phyloP scores from a whole-genome alignment of 768 basidiomycete genomes.

The Mycena latifolia region DNA sequence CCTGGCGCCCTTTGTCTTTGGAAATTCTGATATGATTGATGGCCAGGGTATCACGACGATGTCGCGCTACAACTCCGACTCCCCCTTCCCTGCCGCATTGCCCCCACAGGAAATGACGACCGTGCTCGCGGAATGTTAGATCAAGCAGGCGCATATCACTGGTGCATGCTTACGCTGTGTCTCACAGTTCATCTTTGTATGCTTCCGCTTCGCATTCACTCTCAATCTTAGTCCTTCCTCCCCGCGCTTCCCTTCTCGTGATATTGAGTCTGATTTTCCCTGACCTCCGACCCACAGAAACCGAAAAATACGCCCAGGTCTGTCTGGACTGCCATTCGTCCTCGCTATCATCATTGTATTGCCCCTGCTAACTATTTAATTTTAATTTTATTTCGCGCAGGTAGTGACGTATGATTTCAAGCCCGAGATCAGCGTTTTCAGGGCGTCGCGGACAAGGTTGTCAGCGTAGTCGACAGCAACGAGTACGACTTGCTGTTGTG shows the following conservation, averaged over 20 bases:
- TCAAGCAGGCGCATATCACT: conserved; percentile 92
- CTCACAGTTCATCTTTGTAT: too few relatives aligned
- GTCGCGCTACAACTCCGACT: conserved; percentile 93
- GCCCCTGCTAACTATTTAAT: too few relatives aligned
- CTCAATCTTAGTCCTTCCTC: too few relatives aligned
- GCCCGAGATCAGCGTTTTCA: conserved; percentile 66
- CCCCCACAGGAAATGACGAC: conserved; percentile 96
- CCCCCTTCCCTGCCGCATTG: conserved; percentile 91
- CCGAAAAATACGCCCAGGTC: conserved; percentile 99
- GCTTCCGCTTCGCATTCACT: background rate
- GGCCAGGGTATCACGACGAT: conserved; percentile 82
- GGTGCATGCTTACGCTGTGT: conserved; percentile 61
- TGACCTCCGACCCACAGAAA: too few relatives aligned
- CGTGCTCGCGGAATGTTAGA: conserved; percentile 91
- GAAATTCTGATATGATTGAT: too few relatives aligned
- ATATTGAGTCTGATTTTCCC: too few relatives aligned
- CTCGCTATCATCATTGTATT: too few relatives aligned
- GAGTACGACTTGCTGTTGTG: conserved; percentile 88
- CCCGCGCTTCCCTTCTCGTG: too few relatives aligned
- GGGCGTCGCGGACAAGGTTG: conserved; percentile 91
- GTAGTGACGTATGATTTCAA: conserved; percentile 79
- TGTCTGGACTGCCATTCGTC: too few relatives aligned
- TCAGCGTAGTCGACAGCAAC: conserved; percentile 77
- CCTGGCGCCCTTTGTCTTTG: too few relatives aligned
- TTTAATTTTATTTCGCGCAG: too few relatives aligned